Conservation (phyloP, 352 stramenopile species). For the Plasmopara halstedii region DNA sequence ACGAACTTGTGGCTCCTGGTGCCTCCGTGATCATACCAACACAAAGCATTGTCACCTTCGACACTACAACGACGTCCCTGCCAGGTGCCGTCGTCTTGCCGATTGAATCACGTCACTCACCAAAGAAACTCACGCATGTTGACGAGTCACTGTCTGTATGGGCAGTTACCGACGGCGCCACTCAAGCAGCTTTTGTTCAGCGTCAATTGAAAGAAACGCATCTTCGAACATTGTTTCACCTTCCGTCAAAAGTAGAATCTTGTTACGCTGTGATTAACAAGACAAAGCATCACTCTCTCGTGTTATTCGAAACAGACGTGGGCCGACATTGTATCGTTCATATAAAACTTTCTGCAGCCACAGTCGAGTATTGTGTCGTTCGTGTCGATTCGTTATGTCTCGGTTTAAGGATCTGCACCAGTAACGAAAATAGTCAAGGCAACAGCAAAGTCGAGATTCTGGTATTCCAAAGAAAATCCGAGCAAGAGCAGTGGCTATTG, state of each 20-base stretch:
- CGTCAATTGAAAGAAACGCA: constrained; percentile 5
- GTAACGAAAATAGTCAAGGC: neutral
- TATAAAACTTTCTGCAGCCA: constrained; percentile 20
- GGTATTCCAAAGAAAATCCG: constrained; percentile 17
- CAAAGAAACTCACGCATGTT: constrained; percentile 1
- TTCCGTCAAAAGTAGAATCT: constrained; percentile 1
- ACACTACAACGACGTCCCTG: constrained; percentile 5
- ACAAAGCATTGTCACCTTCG: constrained; percentile 5
- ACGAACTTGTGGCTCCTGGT: constrained; percentile 45
- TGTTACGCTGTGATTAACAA: constrained; percentile 34
- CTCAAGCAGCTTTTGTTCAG: constrained; percentile 23
- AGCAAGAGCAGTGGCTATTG: constrained; percentile 43
- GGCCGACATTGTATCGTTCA: constrained; percentile 13
- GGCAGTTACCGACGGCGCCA: constrained; percentile 29
- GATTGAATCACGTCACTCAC: neutral
- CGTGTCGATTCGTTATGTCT: constrained; percentile 1
- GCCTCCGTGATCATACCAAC: constrained; percentile 8
- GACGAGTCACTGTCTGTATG: constrained; percentile 22
- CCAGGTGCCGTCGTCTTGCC: constrained; percentile 10
- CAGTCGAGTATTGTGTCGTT: constrained; percentile 21
- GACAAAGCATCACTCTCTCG: constrained; percentile 19
- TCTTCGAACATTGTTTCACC: constrained; percentile 6
- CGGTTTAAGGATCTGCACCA: constrained; percentile 23
- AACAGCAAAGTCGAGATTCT: constrained; percentile 28
- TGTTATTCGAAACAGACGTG: constrained; percentile 27